phyloP scores from a whole-genome alignment of 352 stramenopile species.

The Globisporangium okanoganense region DNA sequence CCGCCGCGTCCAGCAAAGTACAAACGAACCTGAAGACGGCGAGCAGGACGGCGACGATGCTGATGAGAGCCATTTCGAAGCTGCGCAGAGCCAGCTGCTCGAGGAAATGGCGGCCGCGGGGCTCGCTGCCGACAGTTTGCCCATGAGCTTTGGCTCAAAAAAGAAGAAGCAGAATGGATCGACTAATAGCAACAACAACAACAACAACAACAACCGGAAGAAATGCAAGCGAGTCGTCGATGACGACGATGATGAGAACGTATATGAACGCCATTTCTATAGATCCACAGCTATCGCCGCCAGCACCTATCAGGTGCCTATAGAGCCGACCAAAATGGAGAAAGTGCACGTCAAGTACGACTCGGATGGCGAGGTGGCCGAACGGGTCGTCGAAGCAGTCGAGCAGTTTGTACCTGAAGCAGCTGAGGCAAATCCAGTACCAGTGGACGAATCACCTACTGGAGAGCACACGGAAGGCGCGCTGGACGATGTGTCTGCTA shows the following conservation, averaged over 20 bases:
- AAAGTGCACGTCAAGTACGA: constrained; percentile 66
- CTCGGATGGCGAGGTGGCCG: constrained; percentile 54
- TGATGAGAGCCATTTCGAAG: constrained; percentile 35
- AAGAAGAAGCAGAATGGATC: constrained; percentile 2
- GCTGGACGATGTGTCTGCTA: background rate
- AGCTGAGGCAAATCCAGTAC: background rate
- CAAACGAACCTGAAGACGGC: background rate
- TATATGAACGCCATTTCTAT: background rate
- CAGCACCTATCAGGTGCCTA: background rate
- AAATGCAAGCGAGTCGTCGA: constrained; percentile 2
- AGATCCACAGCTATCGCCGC: background rate
- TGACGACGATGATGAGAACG: background rate
- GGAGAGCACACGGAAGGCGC: background rate
- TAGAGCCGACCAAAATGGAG: constrained; percentile 14
- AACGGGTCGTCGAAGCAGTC: constrained; percentile 40
- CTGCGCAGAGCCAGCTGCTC: constrained; percentile 48
- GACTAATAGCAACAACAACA: background rate
- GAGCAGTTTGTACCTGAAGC: constrained; percentile 5
- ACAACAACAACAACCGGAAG: background rate
- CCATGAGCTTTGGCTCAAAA: constrained; percentile 51
- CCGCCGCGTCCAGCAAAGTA: constrained; percentile 5
- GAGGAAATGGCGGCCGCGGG: constrained; percentile 59
- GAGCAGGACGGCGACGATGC: constrained; percentile 6
- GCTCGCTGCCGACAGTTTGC: constrained; percentile 37
- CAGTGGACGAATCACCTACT: background rate